Evolutionary conservation across 495 filamentous ascomycete species (phyloP), one percentile per base, ranked within the genome.

Genomic region (Lepraria neglecta): DNA sequence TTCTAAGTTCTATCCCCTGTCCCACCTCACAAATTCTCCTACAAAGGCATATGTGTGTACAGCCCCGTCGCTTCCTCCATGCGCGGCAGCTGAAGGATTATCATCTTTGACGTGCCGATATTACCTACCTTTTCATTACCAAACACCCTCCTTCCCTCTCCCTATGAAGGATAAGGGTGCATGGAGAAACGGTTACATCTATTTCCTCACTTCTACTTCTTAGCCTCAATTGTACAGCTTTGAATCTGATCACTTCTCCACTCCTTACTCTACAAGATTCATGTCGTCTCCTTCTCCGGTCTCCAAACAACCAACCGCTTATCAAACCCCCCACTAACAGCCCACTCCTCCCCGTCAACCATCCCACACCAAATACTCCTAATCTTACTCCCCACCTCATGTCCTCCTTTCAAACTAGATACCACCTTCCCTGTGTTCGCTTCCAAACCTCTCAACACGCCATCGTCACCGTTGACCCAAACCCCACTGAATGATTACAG

Each of bases 21-120:
- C 11, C 24, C 63, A 48, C 43, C 47, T 47, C 50, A 46, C 47
- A 24, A 5, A 0, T 31, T 28, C 47, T 24, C 24, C 24, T 24
- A 24, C 24, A 4, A 80, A 72, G 94, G 94, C 94, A 98, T 96
- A 87, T 89, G 91, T 98, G 94, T 98, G 94, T 98, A 98, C 94
- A 97, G 90, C 91, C 82, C 79, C 82, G 82, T 60, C 82, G 80
- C 82, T 82, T 79, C 76, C 75, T 75, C 72, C 75, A 87, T 91
- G 88, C 84, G 81, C 83, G 80, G 75, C 71, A 85, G 88, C 89
- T 97, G 92, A 97, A 97, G 94, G 94, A 92, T 87, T 76, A 71
- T 78, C 72, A 77, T 86, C 80, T 79, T 78, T 79, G 74, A 86
- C 91, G 89, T 98, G 94, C 94, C 94, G 85, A 98, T 68, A 65